phyloP scores from a whole-genome alignment of 2,329 filamentous ascomycete species.

The Xylaria hypoxylon region DNA sequence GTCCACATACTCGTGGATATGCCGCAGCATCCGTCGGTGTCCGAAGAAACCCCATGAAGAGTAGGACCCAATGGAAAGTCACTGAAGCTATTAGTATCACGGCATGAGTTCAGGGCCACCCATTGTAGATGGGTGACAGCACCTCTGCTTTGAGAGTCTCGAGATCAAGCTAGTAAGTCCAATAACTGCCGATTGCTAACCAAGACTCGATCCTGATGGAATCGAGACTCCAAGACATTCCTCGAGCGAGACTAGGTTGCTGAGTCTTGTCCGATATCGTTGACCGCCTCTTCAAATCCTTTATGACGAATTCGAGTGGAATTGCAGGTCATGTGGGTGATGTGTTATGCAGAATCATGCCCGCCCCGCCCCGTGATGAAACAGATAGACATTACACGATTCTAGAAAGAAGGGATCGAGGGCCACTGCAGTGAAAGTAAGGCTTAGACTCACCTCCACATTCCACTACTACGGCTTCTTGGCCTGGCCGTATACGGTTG shows the following conservation, averaged over 20 bases:
- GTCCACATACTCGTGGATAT: constrained; percentile 53
- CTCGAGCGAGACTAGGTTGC: constrained; percentile 54
- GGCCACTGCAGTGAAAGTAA: constrained; percentile 8
- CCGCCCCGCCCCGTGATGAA: constrained; percentile 33
- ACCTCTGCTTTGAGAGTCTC: constrained; percentile 44
- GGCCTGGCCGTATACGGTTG: constrained; percentile 10
- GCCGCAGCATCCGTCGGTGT: constrained; percentile 51
- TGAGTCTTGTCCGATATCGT: constrained; percentile 47
- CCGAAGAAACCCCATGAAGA: constrained; percentile 54
- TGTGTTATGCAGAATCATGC: constrained; percentile 35
- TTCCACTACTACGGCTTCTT: constrained; percentile 19
- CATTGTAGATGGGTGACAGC: constrained; percentile 52
- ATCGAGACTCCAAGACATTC: constrained; percentile 53
- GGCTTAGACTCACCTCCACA: constrained; percentile 27
- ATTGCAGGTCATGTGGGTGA: constrained; percentile 40
- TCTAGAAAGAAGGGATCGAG: constrained; percentile 23
- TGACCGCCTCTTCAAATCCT: constrained; percentile 37
- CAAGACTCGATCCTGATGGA: constrained; percentile 53
- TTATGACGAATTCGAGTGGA: constrained; percentile 34
- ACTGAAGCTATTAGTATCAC: constrained; percentile 54
- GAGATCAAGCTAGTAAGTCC: constrained; percentile 51
- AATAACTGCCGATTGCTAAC: constrained; percentile 53
- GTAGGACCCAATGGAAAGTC: constrained; percentile 56
- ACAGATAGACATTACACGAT: constrained; percentile 23
- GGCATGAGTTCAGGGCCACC: constrained; percentile 54